phyloP scores from a whole-genome alignment of 2,329 filamentous ascomycete species.

The Pseudogymnoascus sp. region DNA sequence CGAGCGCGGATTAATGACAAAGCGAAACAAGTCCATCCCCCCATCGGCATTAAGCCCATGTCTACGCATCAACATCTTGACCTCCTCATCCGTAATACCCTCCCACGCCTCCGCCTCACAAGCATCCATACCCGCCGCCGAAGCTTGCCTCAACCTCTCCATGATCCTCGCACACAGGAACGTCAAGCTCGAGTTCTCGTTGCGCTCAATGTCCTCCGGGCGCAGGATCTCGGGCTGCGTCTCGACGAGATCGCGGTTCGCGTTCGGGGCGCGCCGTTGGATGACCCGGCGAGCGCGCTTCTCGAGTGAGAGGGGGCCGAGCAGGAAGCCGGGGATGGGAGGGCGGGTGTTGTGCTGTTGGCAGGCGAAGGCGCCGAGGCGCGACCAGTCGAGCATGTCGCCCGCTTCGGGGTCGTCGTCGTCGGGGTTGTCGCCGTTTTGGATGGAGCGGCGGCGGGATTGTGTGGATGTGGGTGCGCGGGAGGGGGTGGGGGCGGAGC shows the following conservation, averaged over 20 bases:
- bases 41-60: conserved; percentile 59
- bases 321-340: conserved; percentile 70
- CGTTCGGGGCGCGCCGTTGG: conserved; percentile 60
- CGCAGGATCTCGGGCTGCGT: conserved; percentile 72
- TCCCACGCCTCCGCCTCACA: conserved; percentile 38
- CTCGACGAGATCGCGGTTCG: conserved; percentile 58
- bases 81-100: conserved; percentile 39
- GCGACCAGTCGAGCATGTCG: conserved; percentile 77
- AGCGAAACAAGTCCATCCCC: conserved; percentile 73
- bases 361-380: conserved; percentile 70
- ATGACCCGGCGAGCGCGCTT: conserved; percentile 67
- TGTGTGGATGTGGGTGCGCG: conserved; percentile 39
- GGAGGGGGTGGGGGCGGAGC: conserved; percentile 45
- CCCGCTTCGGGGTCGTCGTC: conserved; percentile 63
- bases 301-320: conserved; percentile 82
- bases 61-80: conserved; percentile 50
- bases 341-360: conserved; percentile 67
- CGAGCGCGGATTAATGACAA: conserved; percentile 80
- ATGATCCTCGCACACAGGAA: conserved; percentile 70
- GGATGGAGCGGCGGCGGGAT: conserved; percentile 30
- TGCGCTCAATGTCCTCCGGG: conserved; percentile 61
- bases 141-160: conserved; percentile 46
- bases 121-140: conserved; percentile 39
- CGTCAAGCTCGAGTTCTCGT: conserved; percentile 73
- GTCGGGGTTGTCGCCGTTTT: conserved; percentile 43